Percentiles rank a stretch among this genome's conserved stretches.
These are phyloP conservation scores for Skeletonema potamos DNA, from an alignment of 108 stramenopile species.

Conservation along the genomic window DNA sequence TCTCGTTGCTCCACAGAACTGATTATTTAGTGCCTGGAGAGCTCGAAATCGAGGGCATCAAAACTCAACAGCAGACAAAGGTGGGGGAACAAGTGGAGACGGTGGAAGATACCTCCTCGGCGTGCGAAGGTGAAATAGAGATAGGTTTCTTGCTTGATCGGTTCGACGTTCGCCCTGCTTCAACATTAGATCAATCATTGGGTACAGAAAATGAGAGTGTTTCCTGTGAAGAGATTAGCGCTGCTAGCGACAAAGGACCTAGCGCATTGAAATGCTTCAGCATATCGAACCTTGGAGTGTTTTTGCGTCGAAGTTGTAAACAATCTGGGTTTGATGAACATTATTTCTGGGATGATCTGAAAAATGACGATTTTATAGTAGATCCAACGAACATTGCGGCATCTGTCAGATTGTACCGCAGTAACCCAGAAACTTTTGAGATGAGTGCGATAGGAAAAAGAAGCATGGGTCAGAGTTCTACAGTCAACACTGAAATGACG, in stretches of 20 bases:
- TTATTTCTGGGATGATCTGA: slow-evolving; percentile 8
- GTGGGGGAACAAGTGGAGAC: not conserved
- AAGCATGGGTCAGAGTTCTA: not conserved
- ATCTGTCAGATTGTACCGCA: slow-evolving; percentile 20
- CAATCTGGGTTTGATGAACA: not conserved
- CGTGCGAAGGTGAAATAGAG: slow-evolving; percentile 32
- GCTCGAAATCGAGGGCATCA: not conserved
- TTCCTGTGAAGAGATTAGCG: not conserved
- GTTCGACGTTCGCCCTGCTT: slow-evolving; percentile 30
- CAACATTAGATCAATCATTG: not conserved
- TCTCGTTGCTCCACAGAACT: not conserved
- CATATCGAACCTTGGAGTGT: slow-evolving; percentile 10
- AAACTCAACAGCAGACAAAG: not conserved
- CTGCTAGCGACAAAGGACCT: not conserved
- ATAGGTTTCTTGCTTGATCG: slow-evolving; percentile 29
- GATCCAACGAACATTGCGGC: slow-evolving; percentile 25
- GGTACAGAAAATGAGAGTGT: not conserved
- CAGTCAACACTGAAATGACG: slow-evolving; percentile 4
- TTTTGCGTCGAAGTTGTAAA: slow-evolving; percentile 28
- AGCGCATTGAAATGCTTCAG: slow-evolving; percentile 21
- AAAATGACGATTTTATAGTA: slow-evolving; percentile 30
- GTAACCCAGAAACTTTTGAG: slow-evolving; percentile 2
- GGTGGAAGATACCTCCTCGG: slow-evolving; percentile 19
- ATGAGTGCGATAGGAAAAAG: not conserved
- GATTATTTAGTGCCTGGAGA: not conserved